These are phyloP conservation scores for Ceratocystis lukuohia DNA, from an alignment of 2,329 filamentous ascomycete genomes.

Conservation along the genomic window DNA sequence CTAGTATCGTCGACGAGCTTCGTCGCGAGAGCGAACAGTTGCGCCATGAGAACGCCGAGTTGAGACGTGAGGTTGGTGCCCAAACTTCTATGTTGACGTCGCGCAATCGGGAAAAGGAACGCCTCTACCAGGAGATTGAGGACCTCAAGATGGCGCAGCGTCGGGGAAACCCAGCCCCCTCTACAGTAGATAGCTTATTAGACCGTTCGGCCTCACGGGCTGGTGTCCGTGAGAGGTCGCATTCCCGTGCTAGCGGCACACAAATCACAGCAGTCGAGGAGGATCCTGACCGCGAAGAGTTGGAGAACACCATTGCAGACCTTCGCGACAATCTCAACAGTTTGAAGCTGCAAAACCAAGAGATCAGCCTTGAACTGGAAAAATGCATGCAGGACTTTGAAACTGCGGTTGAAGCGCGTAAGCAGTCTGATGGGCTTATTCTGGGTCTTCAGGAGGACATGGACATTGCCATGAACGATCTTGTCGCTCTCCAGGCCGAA, in stretches of 20 bases:
- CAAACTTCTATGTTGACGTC: conserved; percentile 97
- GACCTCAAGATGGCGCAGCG: conserved; percentile 82
- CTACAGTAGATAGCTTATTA: conserved; percentile 75
- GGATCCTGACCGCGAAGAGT: conserved; percentile 71
- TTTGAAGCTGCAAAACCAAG: conserved; percentile 78
- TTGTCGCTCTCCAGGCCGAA: conserved; percentile 66
- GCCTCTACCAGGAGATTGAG: conserved; percentile 92
- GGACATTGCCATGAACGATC: conserved; percentile 63
- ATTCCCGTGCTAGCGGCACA: conserved; percentile 61
- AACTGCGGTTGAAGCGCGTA: conserved; percentile 49
- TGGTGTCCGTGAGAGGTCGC: conserved; percentile 52
- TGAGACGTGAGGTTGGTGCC: conserved; percentile 82
- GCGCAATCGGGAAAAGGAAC: conserved; percentile 85
- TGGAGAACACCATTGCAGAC: conserved; percentile 71
- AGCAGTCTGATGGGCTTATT: conserved; percentile 43
- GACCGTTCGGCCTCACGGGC: conserved; percentile 88
- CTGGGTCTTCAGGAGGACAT: conserved; percentile 66
- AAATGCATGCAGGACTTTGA: conserved; percentile 70
- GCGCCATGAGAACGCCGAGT: conserved; percentile 80
- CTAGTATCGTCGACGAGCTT: conserved; percentile 64
- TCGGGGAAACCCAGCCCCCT: conserved; percentile 44
- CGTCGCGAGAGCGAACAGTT: conserved; percentile 58
- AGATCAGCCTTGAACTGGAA: conserved; percentile 70
- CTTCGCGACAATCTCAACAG: conserved; percentile 77
- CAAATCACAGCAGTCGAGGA: conserved; percentile 46